Percentiles rank a stretch among this genome's conserved stretches.
These are phyloP conservation scores for Rubroshorea leprosula DNA, from an alignment of 345 rosid species.

Conservation along the genomic window DNA sequence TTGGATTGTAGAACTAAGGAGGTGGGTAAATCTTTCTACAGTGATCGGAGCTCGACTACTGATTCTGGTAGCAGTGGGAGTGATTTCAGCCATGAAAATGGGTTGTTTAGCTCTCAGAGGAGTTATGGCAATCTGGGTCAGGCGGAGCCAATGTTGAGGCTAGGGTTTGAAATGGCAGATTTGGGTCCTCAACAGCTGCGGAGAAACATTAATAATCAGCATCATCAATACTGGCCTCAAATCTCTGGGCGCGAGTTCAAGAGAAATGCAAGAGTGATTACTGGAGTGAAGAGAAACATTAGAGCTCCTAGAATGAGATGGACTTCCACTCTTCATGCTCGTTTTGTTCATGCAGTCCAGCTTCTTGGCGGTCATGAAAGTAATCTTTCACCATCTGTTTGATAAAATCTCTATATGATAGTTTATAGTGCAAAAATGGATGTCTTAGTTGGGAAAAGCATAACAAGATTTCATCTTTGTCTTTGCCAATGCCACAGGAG, in stretches of 20 bases:
- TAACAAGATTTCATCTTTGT: constrained; percentile 1
- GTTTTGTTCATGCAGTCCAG: constrained; percentile 92
- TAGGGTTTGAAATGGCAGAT: constrained; percentile 56
- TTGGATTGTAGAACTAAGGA: constrained; percentile 23
- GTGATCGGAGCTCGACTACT: constrained; percentile 61
- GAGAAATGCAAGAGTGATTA: constrained; percentile 43
- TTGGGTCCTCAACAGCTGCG: constrained; percentile 22
- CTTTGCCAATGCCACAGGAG: constrained; percentile 44
- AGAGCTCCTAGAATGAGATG: constrained; percentile 99
- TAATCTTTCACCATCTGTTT: constrained; percentile 13
- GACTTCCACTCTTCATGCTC: constrained; percentile 94
- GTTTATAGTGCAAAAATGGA: too few species aligned
- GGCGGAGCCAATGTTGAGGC: constrained; percentile 46
- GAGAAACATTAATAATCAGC: constrained; percentile 28
- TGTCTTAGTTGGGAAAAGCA: not conserved
- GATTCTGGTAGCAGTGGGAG: constrained; percentile 71
- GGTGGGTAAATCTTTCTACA: constrained; percentile 22
- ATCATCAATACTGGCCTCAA: constrained; percentile 51
- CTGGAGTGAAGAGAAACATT: constrained; percentile 53
- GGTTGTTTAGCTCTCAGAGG: constrained; percentile 24
- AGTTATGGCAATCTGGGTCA: constrained; percentile 18
- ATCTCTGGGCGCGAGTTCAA: constrained; percentile 77
- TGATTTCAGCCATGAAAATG: constrained; percentile 69
- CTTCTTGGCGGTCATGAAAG: constrained; percentile 99
- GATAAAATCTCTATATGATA: too few species aligned